Percentiles rank a stretch among this genome's conserved stretches.
Evolutionary conservation across 495 filamentous ascomycete species (phyloP).

Genomic region (Lophium mytilinum): DNA sequence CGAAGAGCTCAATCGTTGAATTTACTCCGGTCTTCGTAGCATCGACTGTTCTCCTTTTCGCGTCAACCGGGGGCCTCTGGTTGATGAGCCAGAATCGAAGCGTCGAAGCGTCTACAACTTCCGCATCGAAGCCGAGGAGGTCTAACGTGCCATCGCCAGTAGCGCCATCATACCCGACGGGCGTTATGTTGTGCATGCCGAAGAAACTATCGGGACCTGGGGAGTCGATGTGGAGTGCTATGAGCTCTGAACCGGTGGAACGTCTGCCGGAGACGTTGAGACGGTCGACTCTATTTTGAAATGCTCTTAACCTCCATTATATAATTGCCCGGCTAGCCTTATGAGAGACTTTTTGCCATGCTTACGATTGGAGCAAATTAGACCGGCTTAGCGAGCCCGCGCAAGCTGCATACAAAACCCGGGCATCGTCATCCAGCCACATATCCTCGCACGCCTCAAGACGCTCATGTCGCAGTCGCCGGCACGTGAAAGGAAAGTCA

Average conservation of each 20-base stretch:
- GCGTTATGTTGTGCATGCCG: constrained; percentile 4
- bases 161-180: background rate
- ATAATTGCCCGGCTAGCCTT: background rate
- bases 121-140: background rate
- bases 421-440: constrained; percentile 33
- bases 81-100: constrained; percentile 35
- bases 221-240: constrained; percentile 3
- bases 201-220: constrained; percentile 1
- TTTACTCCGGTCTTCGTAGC: too few species aligned
- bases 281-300: too few species aligned
- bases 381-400: constrained; percentile 22
- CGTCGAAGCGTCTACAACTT: background rate
- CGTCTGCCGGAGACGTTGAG: constrained; percentile 3
- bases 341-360: background rate
- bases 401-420: constrained; percentile 35
- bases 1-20: too few species aligned
- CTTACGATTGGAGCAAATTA: constrained; percentile 29
- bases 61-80: constrained; percentile 34
- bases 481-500: constrained; percentile 5
- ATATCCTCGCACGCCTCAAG: constrained; percentile 38
- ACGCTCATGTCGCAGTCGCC: constrained; percentile 16
- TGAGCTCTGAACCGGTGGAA: background rate
- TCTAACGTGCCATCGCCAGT: constrained; percentile 4
- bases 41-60: too few species aligned
- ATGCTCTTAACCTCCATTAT: too few species aligned